Percentiles rank a stretch among this genome's conserved stretches.
These are phyloP conservation scores for Achaetomium macrosporum DNA, from an alignment of 2,329 filamentous ascomycete genomes.

Conservation along the genomic window DNA sequence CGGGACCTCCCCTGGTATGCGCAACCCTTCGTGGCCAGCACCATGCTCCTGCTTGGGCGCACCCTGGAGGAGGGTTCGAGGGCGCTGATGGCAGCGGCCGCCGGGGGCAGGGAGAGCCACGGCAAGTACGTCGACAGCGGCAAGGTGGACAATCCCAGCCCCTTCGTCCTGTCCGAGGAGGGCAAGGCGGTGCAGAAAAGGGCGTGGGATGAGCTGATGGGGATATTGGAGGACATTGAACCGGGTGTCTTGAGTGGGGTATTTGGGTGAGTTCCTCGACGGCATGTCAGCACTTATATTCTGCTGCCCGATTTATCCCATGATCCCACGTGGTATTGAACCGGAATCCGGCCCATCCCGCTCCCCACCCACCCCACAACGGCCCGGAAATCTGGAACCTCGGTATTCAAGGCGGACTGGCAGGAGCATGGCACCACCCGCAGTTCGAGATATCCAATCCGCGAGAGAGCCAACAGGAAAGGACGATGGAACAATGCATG, in stretches of 20 bases:
- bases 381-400: conserved; percentile 7
- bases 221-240: conserved; percentile 38
- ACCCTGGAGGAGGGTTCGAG: conserved; percentile 16
- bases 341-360: not conserved
- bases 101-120: conserved; percentile 30
- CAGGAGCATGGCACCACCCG: not conserved
- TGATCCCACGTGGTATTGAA: not conserved
- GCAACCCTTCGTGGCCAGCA: not conserved
- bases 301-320: not conserved
- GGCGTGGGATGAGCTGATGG: conserved; percentile 39
- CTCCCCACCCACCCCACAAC: conserved; percentile 5
- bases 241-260: conserved; percentile 25
- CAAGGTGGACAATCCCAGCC: conserved; percentile 25
- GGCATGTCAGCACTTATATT: not conserved
- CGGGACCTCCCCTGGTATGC: not conserved
- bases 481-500: no score
- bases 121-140: conserved; percentile 37
- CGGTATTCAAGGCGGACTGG: conserved; percentile 8
- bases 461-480: no score
- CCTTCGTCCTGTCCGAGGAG: conserved; percentile 33
- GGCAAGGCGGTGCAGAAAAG: conserved; percentile 33
- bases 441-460: not conserved
- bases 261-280: not conserved
- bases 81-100: conserved; percentile 25
- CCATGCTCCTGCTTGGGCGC: conserved; percentile 5